Conservation (phyloP, 106 monocot species). For the Hemerocallis citrina region DNA sequence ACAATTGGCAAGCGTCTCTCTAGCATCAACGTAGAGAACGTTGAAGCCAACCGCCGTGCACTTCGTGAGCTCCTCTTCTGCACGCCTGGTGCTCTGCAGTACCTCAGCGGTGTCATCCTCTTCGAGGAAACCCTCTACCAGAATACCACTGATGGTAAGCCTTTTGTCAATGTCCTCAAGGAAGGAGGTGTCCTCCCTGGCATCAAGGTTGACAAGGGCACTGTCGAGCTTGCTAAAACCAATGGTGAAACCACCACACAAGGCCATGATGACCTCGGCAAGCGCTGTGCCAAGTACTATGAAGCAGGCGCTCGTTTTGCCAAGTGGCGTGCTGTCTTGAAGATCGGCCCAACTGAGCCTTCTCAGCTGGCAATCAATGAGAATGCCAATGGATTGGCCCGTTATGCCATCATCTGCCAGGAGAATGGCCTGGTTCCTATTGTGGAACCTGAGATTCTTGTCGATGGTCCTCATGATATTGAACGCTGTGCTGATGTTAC, state of each 20-base stretch:
- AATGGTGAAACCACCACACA: conserved; percentile 40
- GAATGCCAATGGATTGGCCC: conserved; percentile 33
- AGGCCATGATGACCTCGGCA: conserved; percentile 40
- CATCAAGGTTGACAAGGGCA: conserved; percentile 51
- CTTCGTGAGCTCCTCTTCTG: conserved; percentile 39
- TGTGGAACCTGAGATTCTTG: conserved; percentile 40
- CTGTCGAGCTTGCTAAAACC: conserved; percentile 30
- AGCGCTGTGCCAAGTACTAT: conserved; percentile 37
- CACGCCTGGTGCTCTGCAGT: conserved; percentile 29
- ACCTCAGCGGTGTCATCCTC: conserved; percentile 34
- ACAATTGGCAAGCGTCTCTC: conserved; percentile 45
- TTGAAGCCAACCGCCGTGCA: conserved; percentile 34
- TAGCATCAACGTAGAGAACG: conserved; percentile 46
- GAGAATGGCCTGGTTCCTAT: conserved; percentile 44
- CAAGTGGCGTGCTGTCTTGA: conserved; percentile 47
- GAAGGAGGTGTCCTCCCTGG: conserved; percentile 40
- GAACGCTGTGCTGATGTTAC: conserved; percentile 26
- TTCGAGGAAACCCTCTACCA: conserved; percentile 47
- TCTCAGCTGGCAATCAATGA: conserved; percentile 33
- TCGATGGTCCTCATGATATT: conserved; percentile 41
- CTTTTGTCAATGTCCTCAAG: conserved; percentile 42
- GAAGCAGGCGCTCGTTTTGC: conserved; percentile 36
- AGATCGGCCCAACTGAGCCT: conserved; percentile 28
- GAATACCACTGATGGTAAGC: conserved; percentile 28
- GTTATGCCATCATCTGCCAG: conserved; percentile 43